Conservation (phyloP, 2,329 filamentous ascomycete species). For the Coniella vitis region DNA sequence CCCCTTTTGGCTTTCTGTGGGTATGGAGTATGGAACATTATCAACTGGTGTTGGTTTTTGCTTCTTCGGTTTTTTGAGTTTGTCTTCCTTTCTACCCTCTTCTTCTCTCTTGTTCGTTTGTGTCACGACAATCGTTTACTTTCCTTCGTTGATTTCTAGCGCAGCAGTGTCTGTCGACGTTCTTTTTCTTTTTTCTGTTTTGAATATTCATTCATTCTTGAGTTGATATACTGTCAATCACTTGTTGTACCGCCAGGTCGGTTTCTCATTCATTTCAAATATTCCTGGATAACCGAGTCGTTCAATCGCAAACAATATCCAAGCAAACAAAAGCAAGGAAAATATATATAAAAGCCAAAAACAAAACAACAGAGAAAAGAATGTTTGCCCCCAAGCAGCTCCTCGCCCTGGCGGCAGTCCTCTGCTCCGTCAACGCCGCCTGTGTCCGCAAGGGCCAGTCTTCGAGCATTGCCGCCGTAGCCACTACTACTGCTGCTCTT, state of each 20-base stretch:
- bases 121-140: too few species aligned
- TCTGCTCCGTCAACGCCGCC: constrained; percentile 9
- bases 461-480: not conserved
- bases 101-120: constrained; percentile 1
- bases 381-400: constrained; percentile 13
- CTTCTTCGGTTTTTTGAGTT: not conserved
- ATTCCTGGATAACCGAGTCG: not conserved
- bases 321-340: not conserved
- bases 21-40: too few species aligned
- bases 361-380: too few species aligned
- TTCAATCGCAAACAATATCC: too few species aligned
- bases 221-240: not conserved
- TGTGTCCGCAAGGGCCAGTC: constrained; percentile 6
- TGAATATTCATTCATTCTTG: not conserved
- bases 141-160: not conserved
- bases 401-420: constrained; percentile 4
- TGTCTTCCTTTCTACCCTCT: not conserved
- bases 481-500: not conserved
- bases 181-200: not conserved
- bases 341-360: too few species aligned
- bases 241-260: not conserved
- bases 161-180: constrained; percentile 5
- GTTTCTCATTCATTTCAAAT: not conserved
- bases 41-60: too few species aligned
- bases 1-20: not conserved